A percentile compares a stretch with the other conserved stretches of the same genome.
These are phyloP conservation scores for Daldinia vernicosa DNA, from an alignment of 495 filamentous ascomycete genomes.

Conservation along the genomic window DNA sequence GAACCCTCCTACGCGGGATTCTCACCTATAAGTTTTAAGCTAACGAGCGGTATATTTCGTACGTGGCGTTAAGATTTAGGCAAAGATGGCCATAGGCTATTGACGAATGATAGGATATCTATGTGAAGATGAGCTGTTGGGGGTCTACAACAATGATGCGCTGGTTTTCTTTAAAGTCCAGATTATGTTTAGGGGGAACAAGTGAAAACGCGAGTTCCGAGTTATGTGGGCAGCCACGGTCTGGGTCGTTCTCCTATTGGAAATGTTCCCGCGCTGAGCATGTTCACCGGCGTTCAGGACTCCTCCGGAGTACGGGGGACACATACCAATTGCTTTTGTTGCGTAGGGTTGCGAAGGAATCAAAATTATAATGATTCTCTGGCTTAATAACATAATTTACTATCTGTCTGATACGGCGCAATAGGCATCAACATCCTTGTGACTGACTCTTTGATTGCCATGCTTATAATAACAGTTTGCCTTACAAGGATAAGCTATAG, in stretches of 20 bases:
- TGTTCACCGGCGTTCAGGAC: neutral
- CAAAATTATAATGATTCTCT: neutral
- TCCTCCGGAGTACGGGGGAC: neutral
- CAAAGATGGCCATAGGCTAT: neutral
- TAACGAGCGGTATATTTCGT: neutral
- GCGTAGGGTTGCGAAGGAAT: neutral
- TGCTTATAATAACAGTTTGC: neutral
- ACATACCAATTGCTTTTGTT: conserved; percentile 3
- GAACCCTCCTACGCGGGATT: neutral
- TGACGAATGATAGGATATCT: neutral
- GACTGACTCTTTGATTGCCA: neutral
- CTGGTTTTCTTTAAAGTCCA: neutral
- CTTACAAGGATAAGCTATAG: neutral
- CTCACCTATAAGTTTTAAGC: neutral
- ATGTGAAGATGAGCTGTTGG: neutral
- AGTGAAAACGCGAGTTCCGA: neutral
- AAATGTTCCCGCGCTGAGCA: neutral
- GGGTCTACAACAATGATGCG: neutral
- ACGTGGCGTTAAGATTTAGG: neutral
- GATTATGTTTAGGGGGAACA: neutral
- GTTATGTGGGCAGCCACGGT: neutral
- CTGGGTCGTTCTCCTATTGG: neutral
- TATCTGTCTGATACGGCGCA: neutral
- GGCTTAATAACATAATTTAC: neutral
- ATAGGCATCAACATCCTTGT: neutral